Evolutionary conservation across 805 yeast genomes (phyloP), one percentile per base, ranked within the genome.

Genomic region (Kluyveromyces lactis): DNA sequence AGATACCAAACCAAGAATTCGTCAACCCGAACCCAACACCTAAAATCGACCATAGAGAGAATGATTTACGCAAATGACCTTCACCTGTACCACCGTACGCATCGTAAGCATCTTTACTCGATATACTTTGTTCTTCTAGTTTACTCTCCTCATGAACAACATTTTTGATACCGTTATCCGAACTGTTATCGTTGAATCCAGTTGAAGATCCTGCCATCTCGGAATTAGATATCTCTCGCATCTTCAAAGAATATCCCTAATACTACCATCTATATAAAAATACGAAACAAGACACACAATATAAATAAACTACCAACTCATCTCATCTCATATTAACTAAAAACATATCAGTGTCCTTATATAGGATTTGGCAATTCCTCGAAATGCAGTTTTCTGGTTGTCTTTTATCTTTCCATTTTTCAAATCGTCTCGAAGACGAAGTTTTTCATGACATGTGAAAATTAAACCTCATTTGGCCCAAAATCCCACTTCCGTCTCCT

Each of bases 21-120:
- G 81, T 76, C 41, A 76, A 53, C 15, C 81, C 81, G 48, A 76
- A 76, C 2, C 80, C 81, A 18, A 75, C 77, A 35, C 81, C 81
- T 26, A 76, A 58, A 16, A 76, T 62, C 5, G 79, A 69, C 64
- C 72, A 59, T 3, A 69, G 50, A 0, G 75, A 64, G 43, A 73
- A 73, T n/a, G 64, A 59, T 51, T 67, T 67, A 28, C 65, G 48
- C 44, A 61, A 40, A 27, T 53, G 58, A 3, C 55, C 55, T 32
- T 58, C 63, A 12, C 50, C 61, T 17, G 45, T 43, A 17, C 35
- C 39, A 8, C 36, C 43, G 27, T 15, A 16, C n/a, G 11, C 37
- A 5, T 24, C 37, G 13, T 24, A 21, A 18, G 11, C n/a, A n/a
- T 34, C 37, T 16, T 16, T 24, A 4, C 30, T 34, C 18, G 18